phyloP scores from a whole-genome alignment of 2,329 filamentous ascomycete genomes.

The Neofusicoccum cordaticola region DNA sequence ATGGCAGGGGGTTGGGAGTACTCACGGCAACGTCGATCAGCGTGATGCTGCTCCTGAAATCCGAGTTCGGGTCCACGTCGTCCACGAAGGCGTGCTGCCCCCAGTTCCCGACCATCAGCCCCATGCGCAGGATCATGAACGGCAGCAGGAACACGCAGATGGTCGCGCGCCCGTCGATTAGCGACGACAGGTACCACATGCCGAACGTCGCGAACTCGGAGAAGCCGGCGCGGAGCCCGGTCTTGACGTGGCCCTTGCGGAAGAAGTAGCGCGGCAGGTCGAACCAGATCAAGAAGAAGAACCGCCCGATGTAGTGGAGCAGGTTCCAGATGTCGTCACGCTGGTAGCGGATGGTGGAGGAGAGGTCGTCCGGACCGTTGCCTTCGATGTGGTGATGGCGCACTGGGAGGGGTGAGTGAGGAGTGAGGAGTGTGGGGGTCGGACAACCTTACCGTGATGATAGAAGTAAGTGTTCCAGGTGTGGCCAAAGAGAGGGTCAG shows the following conservation, averaged over 20 bases:
- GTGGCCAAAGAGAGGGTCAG: constrained; percentile 75
- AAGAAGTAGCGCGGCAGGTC: constrained; percentile 74
- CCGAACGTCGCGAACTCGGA: constrained; percentile 59
- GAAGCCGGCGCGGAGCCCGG: constrained; percentile 56
- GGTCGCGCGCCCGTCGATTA: constrained; percentile 43
- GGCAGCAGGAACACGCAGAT: constrained; percentile 67
- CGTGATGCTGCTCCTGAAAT: constrained; percentile 76
- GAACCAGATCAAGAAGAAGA: constrained; percentile 70
- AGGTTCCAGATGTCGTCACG: constrained; percentile 67
- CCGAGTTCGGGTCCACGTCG: constrained; percentile 69
- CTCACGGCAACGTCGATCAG: constrained; percentile 74
- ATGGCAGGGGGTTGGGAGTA: constrained; percentile 18
- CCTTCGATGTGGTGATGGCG: constrained; percentile 69
- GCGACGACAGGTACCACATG: constrained; percentile 15
- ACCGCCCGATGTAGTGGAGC: constrained; percentile 68
- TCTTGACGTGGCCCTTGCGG: constrained; percentile 55
- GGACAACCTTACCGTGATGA: constrained; percentile 73
- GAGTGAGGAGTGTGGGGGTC: neutral
- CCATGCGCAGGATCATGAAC: constrained; percentile 63
- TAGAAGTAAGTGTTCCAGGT: constrained; percentile 85
- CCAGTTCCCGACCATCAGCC: constrained; percentile 81
- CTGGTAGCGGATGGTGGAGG: constrained; percentile 73
- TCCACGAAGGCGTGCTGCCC: constrained; percentile 82
- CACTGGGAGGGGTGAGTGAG: neutral
- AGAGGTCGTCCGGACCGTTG: constrained; percentile 74